Conservation (phyloP, 2,329 filamentous ascomycete genomes). For the Teratosphaeria viscida region DNA sequence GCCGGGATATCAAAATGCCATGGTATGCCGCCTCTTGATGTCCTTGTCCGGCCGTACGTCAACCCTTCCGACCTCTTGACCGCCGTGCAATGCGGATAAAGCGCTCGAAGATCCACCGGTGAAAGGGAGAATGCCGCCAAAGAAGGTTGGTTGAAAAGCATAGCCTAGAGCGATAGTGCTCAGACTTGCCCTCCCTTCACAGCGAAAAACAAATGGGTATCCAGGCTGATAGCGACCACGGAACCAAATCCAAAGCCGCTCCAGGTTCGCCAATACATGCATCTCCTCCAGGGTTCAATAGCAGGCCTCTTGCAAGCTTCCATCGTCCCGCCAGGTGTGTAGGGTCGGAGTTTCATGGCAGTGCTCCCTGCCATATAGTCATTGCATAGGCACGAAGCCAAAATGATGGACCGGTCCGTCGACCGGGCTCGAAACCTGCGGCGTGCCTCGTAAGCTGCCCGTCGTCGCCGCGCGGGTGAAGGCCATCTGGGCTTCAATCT, state of each 20-base stretch:
- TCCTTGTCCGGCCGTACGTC: background rate
- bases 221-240: slow-evolving; percentile 1
- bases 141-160: too few species aligned
- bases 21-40: background rate
- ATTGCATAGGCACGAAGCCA: slow-evolving; percentile 20
- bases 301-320: background rate
- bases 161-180: background rate
- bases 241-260: background rate
- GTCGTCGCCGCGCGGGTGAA: slow-evolving; percentile 12
- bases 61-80: background rate
- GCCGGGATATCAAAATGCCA: background rate
- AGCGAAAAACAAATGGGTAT: slow-evolving; percentile 16
- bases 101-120: background rate
- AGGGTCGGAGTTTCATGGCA: background rate
- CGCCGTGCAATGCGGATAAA: background rate
- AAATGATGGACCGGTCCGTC: slow-evolving; percentile 19
- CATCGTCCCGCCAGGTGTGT: background rate
- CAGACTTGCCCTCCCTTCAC: background rate
- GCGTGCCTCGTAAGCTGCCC: slow-evolving; percentile 13
- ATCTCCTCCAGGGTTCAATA: background rate
- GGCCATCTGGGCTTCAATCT: slow-evolving; percentile 26
- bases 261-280: background rate
- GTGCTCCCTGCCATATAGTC: slow-evolving; percentile 13
- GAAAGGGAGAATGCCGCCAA: background rate
- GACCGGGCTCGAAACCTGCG: slow-evolving; percentile 21